These are phyloP conservation scores for Magnolia changhungtana DNA, from an alignment of 164 flowering plant genomes.

Conservation along the genomic window DNA sequence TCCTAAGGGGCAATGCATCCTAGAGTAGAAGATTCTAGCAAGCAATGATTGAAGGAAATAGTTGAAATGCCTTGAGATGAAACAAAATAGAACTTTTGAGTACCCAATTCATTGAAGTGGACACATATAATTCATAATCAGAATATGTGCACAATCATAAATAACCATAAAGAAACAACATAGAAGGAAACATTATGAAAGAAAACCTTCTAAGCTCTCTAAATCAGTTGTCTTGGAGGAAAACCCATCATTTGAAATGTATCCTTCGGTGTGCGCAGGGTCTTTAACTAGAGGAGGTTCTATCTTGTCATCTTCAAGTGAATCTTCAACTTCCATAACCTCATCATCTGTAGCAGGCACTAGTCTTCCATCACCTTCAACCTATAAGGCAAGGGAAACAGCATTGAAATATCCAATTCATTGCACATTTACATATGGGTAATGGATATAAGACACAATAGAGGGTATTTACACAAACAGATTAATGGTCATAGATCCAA, in stretches of 20 bases:
- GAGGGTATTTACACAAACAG: no score
- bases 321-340: conserved; percentile 71
- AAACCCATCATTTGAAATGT: conserved; percentile 21
- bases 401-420: neutral
- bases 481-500: neutral
- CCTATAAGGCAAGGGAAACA: conserved; percentile 30
- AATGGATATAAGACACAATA: neutral
- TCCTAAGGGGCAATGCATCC: no score
- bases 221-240: conserved; percentile 26
- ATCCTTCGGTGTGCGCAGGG: conserved; percentile 23
- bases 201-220: conserved; percentile 39
- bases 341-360: conserved; percentile 54
- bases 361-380: conserved; percentile 39
- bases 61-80: neutral
- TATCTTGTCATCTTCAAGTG: conserved; percentile 52
- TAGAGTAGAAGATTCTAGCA: no score
- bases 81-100: neutral
- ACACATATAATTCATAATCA: neutral
- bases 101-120: neutral
- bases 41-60: no score
- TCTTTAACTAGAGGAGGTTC: conserved; percentile 28
- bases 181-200: neutral
- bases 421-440: neutral
- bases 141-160: neutral
- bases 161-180: neutral